Percentiles rank a stretch among this genome's conserved stretches.
phyloP scores from a whole-genome alignment of 2,329 filamentous ascomycete genomes.

The Thelonectria rubi region DNA sequence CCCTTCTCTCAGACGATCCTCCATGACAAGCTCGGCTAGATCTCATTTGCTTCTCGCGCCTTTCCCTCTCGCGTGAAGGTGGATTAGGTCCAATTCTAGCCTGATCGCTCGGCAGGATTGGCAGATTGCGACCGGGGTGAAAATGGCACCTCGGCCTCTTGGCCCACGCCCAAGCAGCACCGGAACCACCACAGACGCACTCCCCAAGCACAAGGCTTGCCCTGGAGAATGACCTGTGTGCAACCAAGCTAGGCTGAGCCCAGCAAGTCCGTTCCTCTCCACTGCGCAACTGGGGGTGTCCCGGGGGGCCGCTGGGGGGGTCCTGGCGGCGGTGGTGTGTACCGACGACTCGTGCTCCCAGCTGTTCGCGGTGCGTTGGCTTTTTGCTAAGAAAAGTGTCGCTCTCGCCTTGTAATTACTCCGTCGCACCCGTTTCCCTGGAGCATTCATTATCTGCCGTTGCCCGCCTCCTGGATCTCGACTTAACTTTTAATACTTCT shows the following conservation, averaged over 20 bases:
- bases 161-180: background rate
- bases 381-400: slow-evolving; percentile 9
- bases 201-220: background rate
- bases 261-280: background rate
- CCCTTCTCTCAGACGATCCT: slow-evolving; percentile 10
- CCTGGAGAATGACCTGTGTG: background rate
- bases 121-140: slow-evolving; percentile 39
- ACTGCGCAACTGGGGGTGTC: slow-evolving; percentile 5
- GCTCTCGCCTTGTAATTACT: slow-evolving; percentile 5
- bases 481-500: background rate
- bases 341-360: background rate
- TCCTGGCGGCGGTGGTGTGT: background rate
- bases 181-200: background rate
- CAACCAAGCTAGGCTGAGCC: background rate
- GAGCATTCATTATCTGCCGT: slow-evolving; percentile 16
- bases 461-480: slow-evolving; percentile 12
- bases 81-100: slow-evolving; percentile 37
- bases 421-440: slow-evolving; percentile 2
- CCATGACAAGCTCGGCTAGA: slow-evolving; percentile 34
- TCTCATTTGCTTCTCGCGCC: slow-evolving; percentile 35
- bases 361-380: background rate
- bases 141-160: slow-evolving; percentile 15
- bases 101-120: slow-evolving; percentile 43
- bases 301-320: background rate
- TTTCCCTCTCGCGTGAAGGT: slow-evolving; percentile 38